Evolutionary conservation across 768 basidiomycete species (phyloP).

Genomic region (Trametes sanguinea): DNA sequence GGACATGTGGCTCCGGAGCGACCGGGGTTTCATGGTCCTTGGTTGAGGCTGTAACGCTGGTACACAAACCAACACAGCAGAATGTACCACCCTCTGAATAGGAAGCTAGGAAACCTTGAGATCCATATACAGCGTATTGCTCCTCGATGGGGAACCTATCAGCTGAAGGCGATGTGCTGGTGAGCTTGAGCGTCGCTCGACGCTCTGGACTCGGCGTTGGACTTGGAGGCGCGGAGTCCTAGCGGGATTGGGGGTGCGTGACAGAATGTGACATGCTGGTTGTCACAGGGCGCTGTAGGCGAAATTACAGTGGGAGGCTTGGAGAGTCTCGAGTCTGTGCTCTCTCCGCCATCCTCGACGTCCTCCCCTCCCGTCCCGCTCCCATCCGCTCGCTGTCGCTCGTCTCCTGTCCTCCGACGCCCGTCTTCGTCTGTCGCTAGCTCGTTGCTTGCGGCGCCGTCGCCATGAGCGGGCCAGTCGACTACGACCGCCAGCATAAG

Average conservation of each 20-base stretch:
- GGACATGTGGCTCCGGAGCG: not conserved
- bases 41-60: not conserved
- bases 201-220: no score
- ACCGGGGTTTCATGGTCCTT: not conserved
- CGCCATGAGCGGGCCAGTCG: conserved; percentile 26
- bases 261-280: conserved; percentile 4
- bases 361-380: conserved; percentile 1
- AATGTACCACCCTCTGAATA: not conserved
- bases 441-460: conserved; percentile 4
- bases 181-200: no score
- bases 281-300: conserved; percentile 11
- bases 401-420: conserved; percentile 4
- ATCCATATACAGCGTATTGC: no score
- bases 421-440: conserved; percentile 6
- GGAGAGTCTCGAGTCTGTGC: conserved; percentile 18
- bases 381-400: not conserved
- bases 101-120: no score
- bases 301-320: conserved; percentile 18
- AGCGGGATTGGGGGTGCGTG: no score
- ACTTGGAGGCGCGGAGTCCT: no score
- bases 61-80: not conserved
- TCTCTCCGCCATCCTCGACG: conserved; percentile 8
- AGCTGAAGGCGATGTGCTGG: no score
- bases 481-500: conserved; percentile 29
- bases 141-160: no score